Evolutionary conservation across 768 basidiomycete species (phyloP), one percentile per base, ranked within the genome.

Genomic region (Hypholoma fasciculare): DNA sequence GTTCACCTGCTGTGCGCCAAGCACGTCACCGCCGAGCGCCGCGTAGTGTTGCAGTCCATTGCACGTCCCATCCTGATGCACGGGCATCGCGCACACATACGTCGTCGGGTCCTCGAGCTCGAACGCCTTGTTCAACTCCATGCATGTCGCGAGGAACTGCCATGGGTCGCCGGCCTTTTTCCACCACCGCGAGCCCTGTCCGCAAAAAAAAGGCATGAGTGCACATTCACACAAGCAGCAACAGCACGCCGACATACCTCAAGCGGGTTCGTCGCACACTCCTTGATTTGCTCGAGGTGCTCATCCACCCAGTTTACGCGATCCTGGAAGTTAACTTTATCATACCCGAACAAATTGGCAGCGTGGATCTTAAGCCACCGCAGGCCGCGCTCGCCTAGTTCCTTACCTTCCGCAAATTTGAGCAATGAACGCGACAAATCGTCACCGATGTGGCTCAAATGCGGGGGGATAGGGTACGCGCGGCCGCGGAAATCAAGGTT

Each of bases 11-110:
- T 78, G 77, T 1, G 97, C 97, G 57, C 97, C 97, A 36, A 82
- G 79, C 12, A 80, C 78, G 68, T 98, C 97, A 5, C 97, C 96
- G 44, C 97, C 97, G 4, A 99, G 85, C 0, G 97, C 97, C 6
- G 97, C 97, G 67, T 99, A 99, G 71, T 99, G 96, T 74, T 99
- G 97, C 61, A 99, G 79, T 26, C 96, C 97, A 65, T 99, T 99
- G 66, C 97, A 99, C 0, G 97, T 98, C 3, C 97, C 96, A 63
- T 99, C 97, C 72, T 98, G 96, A 69, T 99, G 97, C 6, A 98
- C 83, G 0, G 97, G 97, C n/a, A 97, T 79, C 16, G 76, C 72
- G 3, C 88, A 93, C 65, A 79, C 73, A 59, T 78, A 81, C 0
- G 84, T 82, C 42, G 85, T 79, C 14, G 84, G 83, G 63, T 94